A percentile compares a stretch with the other conserved stretches of the same genome.
Conservation (phyloP, 1,284 basidiomycete species). For the Paramarasmius palmivorus region DNA sequence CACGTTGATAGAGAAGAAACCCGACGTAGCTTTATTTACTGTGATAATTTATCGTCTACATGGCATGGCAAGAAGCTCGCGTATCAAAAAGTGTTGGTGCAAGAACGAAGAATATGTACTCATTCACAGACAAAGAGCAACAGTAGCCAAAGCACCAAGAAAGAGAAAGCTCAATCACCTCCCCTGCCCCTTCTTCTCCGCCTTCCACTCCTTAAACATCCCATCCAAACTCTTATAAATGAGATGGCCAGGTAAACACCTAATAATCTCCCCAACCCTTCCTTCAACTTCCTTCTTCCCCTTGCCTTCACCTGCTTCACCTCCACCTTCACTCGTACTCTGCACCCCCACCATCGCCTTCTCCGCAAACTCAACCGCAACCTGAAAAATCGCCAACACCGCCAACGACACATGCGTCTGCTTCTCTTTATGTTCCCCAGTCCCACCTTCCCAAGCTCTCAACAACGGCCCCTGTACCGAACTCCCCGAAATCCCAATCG, state of each 20-base stretch:
- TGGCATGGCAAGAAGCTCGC: too few relatives aligned
- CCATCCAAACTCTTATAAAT: constrained; percentile 89
- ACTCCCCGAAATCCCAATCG: constrained; percentile 55
- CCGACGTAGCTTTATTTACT: too few relatives aligned
- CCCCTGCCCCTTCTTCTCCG: constrained; percentile 70
- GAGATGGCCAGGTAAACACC: constrained; percentile 81
- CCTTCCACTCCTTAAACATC: constrained; percentile 89
- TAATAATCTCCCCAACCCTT: constrained; percentile 85
- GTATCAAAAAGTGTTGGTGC: too few relatives aligned
- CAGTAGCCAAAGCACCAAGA: too few relatives aligned
- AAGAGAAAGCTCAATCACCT: too few relatives aligned
- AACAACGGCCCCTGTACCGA: constrained; percentile 64
- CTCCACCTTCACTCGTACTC: too few relatives aligned
- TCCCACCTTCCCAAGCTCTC: constrained; percentile 69
- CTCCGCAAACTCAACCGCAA: constrained; percentile 81
- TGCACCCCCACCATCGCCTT: constrained; percentile 53
- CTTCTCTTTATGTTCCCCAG: constrained; percentile 79
- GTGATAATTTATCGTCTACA: too few relatives aligned
- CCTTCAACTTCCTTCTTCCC: constrained; percentile 74
- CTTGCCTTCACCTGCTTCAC: too few relatives aligned
- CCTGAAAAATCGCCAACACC: constrained; percentile 86
- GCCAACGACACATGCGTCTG: constrained; percentile 93
- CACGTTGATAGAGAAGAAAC: too few relatives aligned
- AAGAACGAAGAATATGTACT: too few relatives aligned
- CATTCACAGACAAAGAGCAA: too few relatives aligned